Base-by-base conservation (phyloP, 192 early-diverging fungal genomes). In the Funneliformis geosporum region DNA sequence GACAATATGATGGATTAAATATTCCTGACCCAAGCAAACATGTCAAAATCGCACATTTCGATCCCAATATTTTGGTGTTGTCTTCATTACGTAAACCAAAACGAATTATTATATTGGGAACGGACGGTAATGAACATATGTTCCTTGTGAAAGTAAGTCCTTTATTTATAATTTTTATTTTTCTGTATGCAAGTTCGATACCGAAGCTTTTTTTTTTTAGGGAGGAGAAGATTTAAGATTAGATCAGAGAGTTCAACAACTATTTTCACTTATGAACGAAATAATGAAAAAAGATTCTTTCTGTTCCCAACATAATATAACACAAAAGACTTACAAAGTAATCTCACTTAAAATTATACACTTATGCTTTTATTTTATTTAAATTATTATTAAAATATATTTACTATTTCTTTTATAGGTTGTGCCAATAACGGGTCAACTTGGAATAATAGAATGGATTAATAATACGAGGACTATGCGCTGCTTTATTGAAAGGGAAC, bases 181-280 rank as follows among this genome's bases (percentile, higher is more conserved):
- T 46, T 21, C 40, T n/a, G 16, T 33, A 39, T 61, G 23, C 25
- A 25, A 2, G 21, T 25, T 10, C 28, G 4, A 40, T 2, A 21
- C 42, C 16, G 8, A 33, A 33, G 1, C 33, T 33, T 73, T 1
- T 12, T 80, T 60, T 14, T 25, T 43, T 3, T 73, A 93, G 91
- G 94, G 93, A 38, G 94, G 94, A n/a, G 94, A 95, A 76, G 94
- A 95, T 82, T 82, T 95, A 39, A 83, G 94, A 27, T 80, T 94
- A 2, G 94, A 95, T 81, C 94, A 95, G 72, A 85, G 94, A 74
- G 88, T 95, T 39, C 85, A 94, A 67, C 94, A 94, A 67, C 80
- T 94, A 59, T 95, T 95, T 65, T 80, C 85, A 50, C 81, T 94
- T n/a, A 95, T 95, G 94, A 95, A 95, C 73, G 85, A 83, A 16